phyloP scores from a whole-genome alignment of 148 eudicot genomes.

The Camellia sinensis region DNA sequence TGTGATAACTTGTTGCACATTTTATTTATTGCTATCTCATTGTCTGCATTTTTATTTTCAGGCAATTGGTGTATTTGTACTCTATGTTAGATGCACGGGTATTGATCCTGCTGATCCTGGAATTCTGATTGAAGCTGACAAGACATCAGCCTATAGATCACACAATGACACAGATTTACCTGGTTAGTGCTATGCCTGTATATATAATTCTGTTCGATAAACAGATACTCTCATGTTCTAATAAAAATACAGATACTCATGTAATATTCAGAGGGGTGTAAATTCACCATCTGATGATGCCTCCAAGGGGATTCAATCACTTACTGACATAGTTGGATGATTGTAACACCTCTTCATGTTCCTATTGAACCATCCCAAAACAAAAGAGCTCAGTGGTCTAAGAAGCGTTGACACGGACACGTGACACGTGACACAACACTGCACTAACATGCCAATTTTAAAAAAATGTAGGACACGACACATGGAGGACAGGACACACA shows the following conservation, averaged over 20 bases:
- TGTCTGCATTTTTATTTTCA: slow-evolving; percentile 25
- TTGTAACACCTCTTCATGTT: neutral
- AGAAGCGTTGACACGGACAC: too few relatives aligned
- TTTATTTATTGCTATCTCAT: slow-evolving; percentile 8
- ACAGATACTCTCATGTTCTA: neutral
- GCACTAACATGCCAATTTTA: too few relatives aligned
- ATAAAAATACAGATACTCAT: too few relatives aligned
- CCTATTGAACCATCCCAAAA: neutral
- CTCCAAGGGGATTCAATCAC: neutral
- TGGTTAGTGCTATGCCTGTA: slow-evolving; percentile 38
- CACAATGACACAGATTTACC: slow-evolving; percentile 53
- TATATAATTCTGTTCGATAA: neutral
- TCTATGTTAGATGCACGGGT: slow-evolving; percentile 86
- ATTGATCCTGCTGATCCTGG: slow-evolving; percentile 99
- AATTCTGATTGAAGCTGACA: slow-evolving; percentile 63
- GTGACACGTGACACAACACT: too few relatives aligned
- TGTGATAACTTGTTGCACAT: neutral
- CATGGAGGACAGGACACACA: too few relatives aligned
- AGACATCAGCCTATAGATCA: slow-evolving; percentile 41
- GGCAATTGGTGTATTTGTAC: slow-evolving; percentile 71
- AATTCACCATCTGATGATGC: neutral
- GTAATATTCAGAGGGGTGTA: neutral
- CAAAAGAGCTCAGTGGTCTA: neutral
- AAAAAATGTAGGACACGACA: too few relatives aligned
- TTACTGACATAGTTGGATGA: neutral